These are phyloP conservation scores for Pythium rhizo-oryzae DNA, from an alignment of 352 stramenopile genomes.

Conservation along the genomic window DNA sequence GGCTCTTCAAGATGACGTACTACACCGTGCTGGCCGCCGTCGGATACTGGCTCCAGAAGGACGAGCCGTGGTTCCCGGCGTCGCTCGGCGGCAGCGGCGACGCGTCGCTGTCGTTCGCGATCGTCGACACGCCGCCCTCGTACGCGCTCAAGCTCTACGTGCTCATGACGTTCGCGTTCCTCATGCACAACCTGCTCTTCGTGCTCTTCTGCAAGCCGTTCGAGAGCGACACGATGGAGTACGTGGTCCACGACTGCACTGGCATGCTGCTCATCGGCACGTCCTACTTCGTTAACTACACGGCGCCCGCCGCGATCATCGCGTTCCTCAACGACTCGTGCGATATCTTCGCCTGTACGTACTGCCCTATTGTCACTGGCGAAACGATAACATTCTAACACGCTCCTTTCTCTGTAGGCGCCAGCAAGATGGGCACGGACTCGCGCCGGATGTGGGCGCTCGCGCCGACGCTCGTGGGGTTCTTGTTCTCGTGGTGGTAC, in stretches of 20 bases:
- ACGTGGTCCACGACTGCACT: constrained; percentile 42
- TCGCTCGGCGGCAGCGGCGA: constrained; percentile 37
- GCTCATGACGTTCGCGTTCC: constrained; percentile 44
- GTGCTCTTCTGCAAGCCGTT: constrained; percentile 47
- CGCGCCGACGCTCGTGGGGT: constrained; percentile 19
- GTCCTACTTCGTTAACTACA: constrained; percentile 46
- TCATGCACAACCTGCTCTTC: constrained; percentile 45
- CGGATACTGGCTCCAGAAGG: neutral
- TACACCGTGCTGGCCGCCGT: neutral
- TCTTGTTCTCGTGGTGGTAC: constrained; percentile 35
- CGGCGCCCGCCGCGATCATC: constrained; percentile 37
- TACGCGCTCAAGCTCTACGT: constrained; percentile 39
- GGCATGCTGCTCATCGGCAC: constrained; percentile 46
- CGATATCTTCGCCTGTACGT: constrained; percentile 2
- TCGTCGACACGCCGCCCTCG: neutral
- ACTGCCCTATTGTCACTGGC: too few relatives aligned
- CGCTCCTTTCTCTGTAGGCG: neutral
- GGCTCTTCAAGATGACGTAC: constrained; percentile 51
- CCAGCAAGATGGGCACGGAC: neutral
- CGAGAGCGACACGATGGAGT: constrained; percentile 47
- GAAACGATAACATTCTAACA: too few relatives aligned
- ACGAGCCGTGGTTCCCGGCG: constrained; percentile 35
- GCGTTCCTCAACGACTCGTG: constrained; percentile 1
- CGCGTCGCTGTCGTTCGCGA: neutral
- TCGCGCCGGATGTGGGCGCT: constrained; percentile 10